These are phyloP conservation scores for Podila epigama DNA, from an alignment of 192 early-diverging fungal genomes.

Conservation along the genomic window DNA sequence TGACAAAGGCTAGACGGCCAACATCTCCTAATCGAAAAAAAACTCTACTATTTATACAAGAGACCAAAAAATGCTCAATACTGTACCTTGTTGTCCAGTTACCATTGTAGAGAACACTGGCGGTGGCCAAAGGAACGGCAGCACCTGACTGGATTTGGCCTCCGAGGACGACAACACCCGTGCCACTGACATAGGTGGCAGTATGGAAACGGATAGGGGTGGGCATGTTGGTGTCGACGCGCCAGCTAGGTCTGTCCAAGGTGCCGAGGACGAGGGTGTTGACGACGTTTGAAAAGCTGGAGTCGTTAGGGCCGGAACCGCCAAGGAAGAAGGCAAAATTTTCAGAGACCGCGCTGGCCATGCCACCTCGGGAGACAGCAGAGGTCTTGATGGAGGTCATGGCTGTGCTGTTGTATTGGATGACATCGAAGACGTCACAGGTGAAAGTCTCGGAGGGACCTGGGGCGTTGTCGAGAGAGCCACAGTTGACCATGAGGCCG, in stretches of 20 bases:
- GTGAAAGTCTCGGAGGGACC: neutral
- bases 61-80: neutral
- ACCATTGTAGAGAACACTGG: neutral
- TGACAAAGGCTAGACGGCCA: too few relatives aligned
- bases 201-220: conserved; percentile 14
- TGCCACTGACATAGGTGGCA: conserved; percentile 11
- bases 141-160: conserved; percentile 1
- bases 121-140: neutral
- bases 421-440: conserved; percentile 14
- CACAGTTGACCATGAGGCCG: conserved; percentile 20
- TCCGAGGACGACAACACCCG: conserved; percentile 14
- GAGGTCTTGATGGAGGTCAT: neutral
- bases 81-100: conserved; percentile 4
- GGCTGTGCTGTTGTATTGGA: conserved; percentile 10
- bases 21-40: too few relatives aligned
- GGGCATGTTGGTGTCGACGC: neutral
- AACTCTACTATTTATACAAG: neutral
- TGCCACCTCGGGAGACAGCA: conserved; percentile 3
- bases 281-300: neutral
- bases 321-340: conserved; percentile 10
- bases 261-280: neutral
- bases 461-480: neutral
- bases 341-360: conserved; percentile 8
- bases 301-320: neutral
- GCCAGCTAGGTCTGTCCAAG: conserved; percentile 4